A percentile compares a stretch with the other conserved stretches of the same genome.
These are phyloP conservation scores for Fusarium mangiferae DNA, from an alignment of 2,329 filamentous ascomycete genomes.

Conservation along the genomic window DNA sequence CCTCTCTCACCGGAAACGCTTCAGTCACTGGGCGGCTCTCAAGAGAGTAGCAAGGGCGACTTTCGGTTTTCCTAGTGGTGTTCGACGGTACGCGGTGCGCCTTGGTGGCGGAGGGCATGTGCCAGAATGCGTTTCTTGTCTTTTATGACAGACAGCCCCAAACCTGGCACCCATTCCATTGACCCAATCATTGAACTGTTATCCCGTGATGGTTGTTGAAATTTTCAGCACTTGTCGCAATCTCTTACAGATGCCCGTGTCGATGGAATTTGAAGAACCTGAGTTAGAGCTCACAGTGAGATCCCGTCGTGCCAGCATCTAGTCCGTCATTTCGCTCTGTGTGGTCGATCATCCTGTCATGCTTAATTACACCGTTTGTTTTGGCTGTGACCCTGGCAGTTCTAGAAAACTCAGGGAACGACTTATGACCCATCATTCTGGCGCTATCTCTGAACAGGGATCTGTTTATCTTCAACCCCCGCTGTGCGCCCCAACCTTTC, in stretches of 20 bases:
- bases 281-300: slow-evolving; percentile 8
- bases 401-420: slow-evolving; percentile 38
- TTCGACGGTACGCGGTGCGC: slow-evolving; percentile 12
- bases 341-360: slow-evolving; percentile 33
- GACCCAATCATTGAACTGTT: slow-evolving; percentile 17
- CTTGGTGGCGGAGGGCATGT: slow-evolving; percentile 29
- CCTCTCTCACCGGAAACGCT: slow-evolving; percentile 30
- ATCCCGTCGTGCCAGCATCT: slow-evolving; percentile 4
- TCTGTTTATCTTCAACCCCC: slow-evolving; percentile 1
- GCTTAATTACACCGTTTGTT: slow-evolving; percentile 39
- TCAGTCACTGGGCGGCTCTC: slow-evolving; percentile 17
- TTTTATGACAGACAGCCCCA: not conserved
- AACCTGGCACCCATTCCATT: slow-evolving; percentile 15
- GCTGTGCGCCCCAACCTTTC: slow-evolving; percentile 17
- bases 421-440: slow-evolving; percentile 24
- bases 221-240: slow-evolving; percentile 30
- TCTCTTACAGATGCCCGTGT: not conserved
- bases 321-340: slow-evolving; percentile 11
- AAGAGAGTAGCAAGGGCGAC: slow-evolving; percentile 19
- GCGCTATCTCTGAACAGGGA: slow-evolving; percentile 16
- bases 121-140: slow-evolving; percentile 20
- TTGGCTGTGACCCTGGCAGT: slow-evolving; percentile 25
- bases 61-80: slow-evolving; percentile 21
- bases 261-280: not conserved
- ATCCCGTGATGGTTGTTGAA: slow-evolving; percentile 15